Conservation (phyloP, 2,329 filamentous ascomycete genomes). For the Magnaporthales sp. region DNA sequence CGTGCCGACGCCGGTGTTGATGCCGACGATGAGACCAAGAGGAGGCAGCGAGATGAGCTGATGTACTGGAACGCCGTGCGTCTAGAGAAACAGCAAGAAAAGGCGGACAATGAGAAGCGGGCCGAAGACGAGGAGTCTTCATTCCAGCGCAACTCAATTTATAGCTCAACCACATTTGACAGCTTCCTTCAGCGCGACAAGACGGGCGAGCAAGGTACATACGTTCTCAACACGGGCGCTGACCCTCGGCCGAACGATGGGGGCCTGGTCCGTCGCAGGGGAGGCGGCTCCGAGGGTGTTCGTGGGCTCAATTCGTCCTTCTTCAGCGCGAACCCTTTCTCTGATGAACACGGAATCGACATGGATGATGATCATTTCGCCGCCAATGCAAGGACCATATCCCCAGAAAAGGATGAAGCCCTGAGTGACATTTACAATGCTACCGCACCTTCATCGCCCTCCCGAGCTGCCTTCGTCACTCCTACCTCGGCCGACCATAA, state of each 20-base stretch:
- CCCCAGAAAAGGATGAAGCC: slow-evolving; percentile 36
- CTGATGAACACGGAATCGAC: slow-evolving; percentile 46
- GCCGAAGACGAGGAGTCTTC: slow-evolving; percentile 13
- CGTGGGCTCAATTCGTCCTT: slow-evolving; percentile 34
- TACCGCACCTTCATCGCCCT: slow-evolving; percentile 16
- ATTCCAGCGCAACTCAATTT: slow-evolving; percentile 3
- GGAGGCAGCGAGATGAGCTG: slow-evolving; percentile 54
- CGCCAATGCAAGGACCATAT: slow-evolving; percentile 27
- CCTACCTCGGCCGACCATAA: slow-evolving; percentile 12
- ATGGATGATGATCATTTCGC: slow-evolving; percentile 33
- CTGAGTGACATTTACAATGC: slow-evolving; percentile 41
- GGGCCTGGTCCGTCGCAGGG: slow-evolving; percentile 40
- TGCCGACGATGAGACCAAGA: slow-evolving; percentile 52
- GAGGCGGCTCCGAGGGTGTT: slow-evolving; percentile 27
- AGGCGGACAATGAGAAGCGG: slow-evolving; percentile 14
- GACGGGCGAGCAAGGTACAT: slow-evolving; percentile 43
- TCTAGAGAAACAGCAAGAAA: slow-evolving; percentile 36
- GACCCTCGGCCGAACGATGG: slow-evolving; percentile 30
- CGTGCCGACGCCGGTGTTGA: slow-evolving; percentile 42
- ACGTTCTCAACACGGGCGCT: slow-evolving; percentile 48
- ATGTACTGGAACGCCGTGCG: slow-evolving; percentile 56
- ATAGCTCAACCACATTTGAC: slow-evolving; percentile 36
- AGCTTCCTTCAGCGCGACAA: slow-evolving; percentile 47
- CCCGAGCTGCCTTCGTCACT: slow-evolving; percentile 3
- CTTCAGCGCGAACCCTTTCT: slow-evolving; percentile 50